Base-by-base conservation (phyloP, 1,284 basidiomycete species). In the Pholiota adiposa region DNA sequence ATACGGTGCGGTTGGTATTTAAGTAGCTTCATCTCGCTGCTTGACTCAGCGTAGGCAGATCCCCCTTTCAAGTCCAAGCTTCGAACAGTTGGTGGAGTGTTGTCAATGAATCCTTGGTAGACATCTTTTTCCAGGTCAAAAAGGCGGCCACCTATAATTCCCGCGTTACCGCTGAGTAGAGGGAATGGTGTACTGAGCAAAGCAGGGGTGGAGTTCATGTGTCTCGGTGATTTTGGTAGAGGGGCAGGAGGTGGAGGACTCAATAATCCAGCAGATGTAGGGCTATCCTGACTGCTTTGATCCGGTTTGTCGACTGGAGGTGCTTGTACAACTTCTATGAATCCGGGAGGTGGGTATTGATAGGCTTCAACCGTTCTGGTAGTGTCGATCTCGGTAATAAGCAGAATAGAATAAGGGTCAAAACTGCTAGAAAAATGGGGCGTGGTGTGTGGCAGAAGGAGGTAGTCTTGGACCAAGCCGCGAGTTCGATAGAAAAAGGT, bases 381-480 rank as follows among this genome's bases (percentile, higher is more conserved):
- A 23, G 72, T 70, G 4, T 73, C 73, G 6, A 71, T 68, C 2
- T 74, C 74, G 62, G 84, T 82, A 1, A 78, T 78, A 4, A 86
- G 60, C 8, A 89, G 60, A 7, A 97, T 86, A 1, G 87, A 81
- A 46, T 82, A 77, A 0, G 94, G 89, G 70, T 96, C 93, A 71
- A 83, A 88, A 9, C 81, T 75, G 9, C 88, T 84, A 43, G 80
- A 76, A 70, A 89, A 91, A 72, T 94, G 90, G 0, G 94, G 93
- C 61, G 73, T 91, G 27, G 79, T 76, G 51, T 83, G 81, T 0
- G 95, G 92, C 16, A 94, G 72, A 19, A 96, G 80, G 11, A 93
- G 71, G 70, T 92, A 95, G 69, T 97, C 94, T 67, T 96, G 89
- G 4, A 89, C 82, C 0, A 85, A 73, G 1, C 86, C 84, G 5